Base-by-base conservation (phyloP, 2,329 filamentous ascomycete genomes). In the Hortaea werneckii region DNA sequence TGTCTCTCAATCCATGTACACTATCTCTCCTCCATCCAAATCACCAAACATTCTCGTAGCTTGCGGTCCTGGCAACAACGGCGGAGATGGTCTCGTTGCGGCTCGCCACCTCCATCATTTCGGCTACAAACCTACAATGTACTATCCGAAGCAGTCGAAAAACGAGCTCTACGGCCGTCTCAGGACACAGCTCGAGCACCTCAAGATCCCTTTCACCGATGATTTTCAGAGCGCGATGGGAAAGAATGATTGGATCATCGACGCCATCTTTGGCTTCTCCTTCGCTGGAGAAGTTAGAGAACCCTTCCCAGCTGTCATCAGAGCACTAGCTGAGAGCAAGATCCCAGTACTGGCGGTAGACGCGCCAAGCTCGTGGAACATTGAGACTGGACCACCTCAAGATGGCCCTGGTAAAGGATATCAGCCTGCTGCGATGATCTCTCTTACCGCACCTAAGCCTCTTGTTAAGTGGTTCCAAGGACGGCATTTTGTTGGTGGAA, bases 231-330 rank as follows among this genome's bases (percentile, higher is more conserved):
- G 69, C 5, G 82, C 85, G 5, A 64, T 94, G 5, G 67, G 72
- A 40, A 73, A 79, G 44, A 76, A 84, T 2, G 84, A 95, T 61
- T 85, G 94, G 54, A 69, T 98, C 44, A 73, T 98, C 48, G 92
- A 98, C 66, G 87, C 92, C 7, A 87, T 98, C 51, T 98, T 98
- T 62, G 83, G 87, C 6, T 98, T 98, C 70, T 92, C 85, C 50
- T 98, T 98, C 69, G 83, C 82, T 1, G 90, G 89, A 5, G 83
- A 92, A 53, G 83, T 98, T 44, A 82, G 92, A n/a, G 87, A 94
- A 54, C 92, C 92, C 1, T 98, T 96, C 61, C 82, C 83, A 0
- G 74, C 75, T 0, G 84, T 95, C 10, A 94, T 98, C 56, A 71
- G 77, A 50, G 80, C 84, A 6, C 73, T 98, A 34, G 79, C 87